phyloP scores from a whole-genome alignment of 306 rosid species.

The Geum urbanum region DNA sequence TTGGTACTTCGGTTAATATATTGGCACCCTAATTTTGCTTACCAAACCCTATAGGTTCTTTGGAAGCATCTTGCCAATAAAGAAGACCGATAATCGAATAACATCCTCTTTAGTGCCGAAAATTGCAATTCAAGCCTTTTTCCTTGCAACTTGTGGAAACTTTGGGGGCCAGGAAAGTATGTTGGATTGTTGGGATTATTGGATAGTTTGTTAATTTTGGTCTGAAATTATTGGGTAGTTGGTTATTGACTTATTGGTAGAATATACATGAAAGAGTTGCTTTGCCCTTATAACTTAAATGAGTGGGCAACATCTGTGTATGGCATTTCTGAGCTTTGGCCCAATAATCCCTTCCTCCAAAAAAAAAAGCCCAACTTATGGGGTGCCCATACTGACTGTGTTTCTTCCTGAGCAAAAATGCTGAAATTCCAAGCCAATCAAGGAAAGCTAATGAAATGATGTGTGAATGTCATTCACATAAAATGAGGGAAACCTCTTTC shows the following conservation, averaged over 20 bases:
- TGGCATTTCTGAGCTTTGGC: background rate
- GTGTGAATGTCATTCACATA: background rate
- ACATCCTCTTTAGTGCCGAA: too few relatives aligned
- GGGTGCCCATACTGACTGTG: too few relatives aligned
- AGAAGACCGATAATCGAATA: too few relatives aligned
- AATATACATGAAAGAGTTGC: background rate
- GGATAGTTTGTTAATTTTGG: background rate
- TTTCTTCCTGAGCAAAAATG: background rate
- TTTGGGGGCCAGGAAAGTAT: too few relatives aligned
- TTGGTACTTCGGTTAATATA: too few relatives aligned
- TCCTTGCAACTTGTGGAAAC: too few relatives aligned
- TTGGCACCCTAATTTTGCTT: too few relatives aligned
- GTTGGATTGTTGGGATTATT: too few relatives aligned
- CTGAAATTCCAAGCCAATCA: background rate
- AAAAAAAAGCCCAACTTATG: too few relatives aligned
- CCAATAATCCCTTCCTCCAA: background rate
- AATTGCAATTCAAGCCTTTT: too few relatives aligned
- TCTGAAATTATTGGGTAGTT: background rate
- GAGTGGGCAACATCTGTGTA: background rate
- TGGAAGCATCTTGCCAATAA: too few relatives aligned
- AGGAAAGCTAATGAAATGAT: background rate
- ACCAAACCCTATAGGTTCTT: too few relatives aligned
- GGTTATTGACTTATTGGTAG: background rate
- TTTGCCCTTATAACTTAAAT: background rate
- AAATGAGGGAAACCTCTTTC: background rate